These are phyloP conservation scores for Claviceps digitariae DNA, from an alignment of 2,329 filamentous ascomycete genomes.

Conservation along the genomic window DNA sequence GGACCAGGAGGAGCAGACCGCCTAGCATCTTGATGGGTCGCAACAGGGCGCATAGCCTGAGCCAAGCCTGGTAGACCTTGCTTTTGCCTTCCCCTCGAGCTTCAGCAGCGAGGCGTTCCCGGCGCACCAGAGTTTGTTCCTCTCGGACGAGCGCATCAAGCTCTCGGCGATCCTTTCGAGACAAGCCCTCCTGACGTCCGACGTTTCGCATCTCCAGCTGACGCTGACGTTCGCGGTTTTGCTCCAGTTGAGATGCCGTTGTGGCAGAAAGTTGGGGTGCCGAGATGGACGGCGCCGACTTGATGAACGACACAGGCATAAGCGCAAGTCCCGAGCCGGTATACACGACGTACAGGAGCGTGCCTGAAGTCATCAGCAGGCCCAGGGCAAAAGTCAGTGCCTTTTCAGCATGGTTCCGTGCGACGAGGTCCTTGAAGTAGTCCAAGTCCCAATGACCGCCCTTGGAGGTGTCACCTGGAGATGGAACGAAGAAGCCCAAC, in stretches of 20 bases:
- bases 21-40: conserved; percentile 80
- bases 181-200: conserved; percentile 60
- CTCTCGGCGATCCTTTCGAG: conserved; percentile 77
- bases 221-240: conserved; percentile 81
- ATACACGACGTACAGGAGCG: conserved; percentile 75
- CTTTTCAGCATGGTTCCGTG: conserved; percentile 75
- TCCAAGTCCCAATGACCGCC: conserved; percentile 62
- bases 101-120: conserved; percentile 76
- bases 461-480: conserved; percentile 52
- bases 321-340: conserved; percentile 80
- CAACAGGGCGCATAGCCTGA: conserved; percentile 68
- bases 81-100: conserved; percentile 64
- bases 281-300: conserved; percentile 76
- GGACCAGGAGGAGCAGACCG: conserved; percentile 61
- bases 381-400: conserved; percentile 83
- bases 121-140: conserved; percentile 81
- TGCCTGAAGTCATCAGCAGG: conserved; percentile 76
- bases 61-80: conserved; percentile 61
- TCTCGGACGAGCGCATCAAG: conserved; percentile 77
- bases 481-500: conserved; percentile 86
- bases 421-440: conserved; percentile 75
- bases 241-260: conserved; percentile 67
- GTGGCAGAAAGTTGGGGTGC: conserved; percentile 64
- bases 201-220: conserved; percentile 78
- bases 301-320: conserved; percentile 81